Base-by-base conservation (phyloP, 352 stramenopile genomes). In the Globisporangium cederbergense region DNA sequence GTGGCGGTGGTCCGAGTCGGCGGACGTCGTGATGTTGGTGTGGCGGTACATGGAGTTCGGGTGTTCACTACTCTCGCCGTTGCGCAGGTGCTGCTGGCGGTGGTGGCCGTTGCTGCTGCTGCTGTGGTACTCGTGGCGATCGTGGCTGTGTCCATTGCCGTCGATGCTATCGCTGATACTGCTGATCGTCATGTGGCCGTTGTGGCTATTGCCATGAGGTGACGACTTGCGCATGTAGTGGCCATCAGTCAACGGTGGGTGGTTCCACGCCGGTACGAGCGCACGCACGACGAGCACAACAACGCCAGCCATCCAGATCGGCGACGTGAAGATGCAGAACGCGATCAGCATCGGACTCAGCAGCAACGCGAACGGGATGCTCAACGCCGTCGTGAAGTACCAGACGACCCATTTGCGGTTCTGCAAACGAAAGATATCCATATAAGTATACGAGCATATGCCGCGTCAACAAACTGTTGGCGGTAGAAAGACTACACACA, bases 311-410 rank as follows among this genome's bases (percentile, higher is more conserved):
- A 88, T 66, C 85, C 85, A 93, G 59, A 93, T 83, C 10, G 85
- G 85, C 42, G 85, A 91, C 42, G 81, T 91, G 66, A 74, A 92
- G 59, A 93, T 89, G 52, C 67, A 78, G 56, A 91, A 68, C 32
- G 85, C 83, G 56, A 93, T 93, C 42, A 89, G 43, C 75, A 93
- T 88, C 16, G 85, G 85, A 59, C 85, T 91, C 60, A 89, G 60
- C 10, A 92, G 61, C 70, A 91, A 73, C 40, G 79, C 77, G 45
- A 92, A 82, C n/a, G 85, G 85, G 54, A 92, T 75, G 70, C 77
- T 89, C 25, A 93, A 62, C 45, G 86, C 65, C 14, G 78, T 71
- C 18, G 84, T 90, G 36, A 86, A 71, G 72, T 89, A 84, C 82
- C 75, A 90, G 32, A 89, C 66, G 50, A 89, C 56, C 82, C 80